Percentiles rank a stretch among this genome's conserved stretches.
phyloP scores from a whole-genome alignment of 2,329 filamentous ascomycete species.

The Alternaria incomplexa region DNA sequence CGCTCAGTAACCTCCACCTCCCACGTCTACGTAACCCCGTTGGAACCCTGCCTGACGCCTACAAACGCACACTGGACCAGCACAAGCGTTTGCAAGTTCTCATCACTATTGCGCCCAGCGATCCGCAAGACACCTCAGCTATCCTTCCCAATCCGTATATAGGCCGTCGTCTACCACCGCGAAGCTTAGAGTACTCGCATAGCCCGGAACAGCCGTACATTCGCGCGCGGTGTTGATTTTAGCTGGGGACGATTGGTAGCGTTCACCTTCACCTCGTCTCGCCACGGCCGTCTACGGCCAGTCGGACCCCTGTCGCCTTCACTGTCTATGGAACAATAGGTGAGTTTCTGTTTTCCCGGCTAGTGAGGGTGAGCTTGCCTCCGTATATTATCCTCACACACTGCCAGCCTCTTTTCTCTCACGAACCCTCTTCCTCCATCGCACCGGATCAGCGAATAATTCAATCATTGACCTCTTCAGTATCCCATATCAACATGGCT shows the following conservation, averaged over 20 bases:
- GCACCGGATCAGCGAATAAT: background rate
- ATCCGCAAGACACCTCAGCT: background rate
- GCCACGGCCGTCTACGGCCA: background rate
- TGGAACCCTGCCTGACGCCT: background rate
- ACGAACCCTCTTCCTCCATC: background rate
- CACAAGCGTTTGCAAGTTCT: conserved; percentile 5
- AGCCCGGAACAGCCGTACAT: background rate
- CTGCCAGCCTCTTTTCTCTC: background rate
- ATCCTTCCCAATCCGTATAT: background rate
- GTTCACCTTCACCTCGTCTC: conserved; percentile 5
- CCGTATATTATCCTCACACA: background rate
- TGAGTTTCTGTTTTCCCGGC: background rate
- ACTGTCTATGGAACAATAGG: conserved; percentile 3
- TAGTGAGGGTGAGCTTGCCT: background rate
- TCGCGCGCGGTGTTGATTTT: background rate
- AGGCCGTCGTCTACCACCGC: background rate
- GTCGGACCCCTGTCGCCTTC: background rate
- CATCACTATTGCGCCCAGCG: background rate
- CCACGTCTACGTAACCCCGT: background rate
- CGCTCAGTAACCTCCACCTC: background rate
- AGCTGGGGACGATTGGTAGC: background rate
- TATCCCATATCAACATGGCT: conserved; percentile 15
- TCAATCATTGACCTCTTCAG: background rate
- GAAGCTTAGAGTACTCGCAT: background rate
- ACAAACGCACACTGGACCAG: background rate